phyloP scores from a whole-genome alignment of 257 asterid species.

The Solanum verrucosum region DNA sequence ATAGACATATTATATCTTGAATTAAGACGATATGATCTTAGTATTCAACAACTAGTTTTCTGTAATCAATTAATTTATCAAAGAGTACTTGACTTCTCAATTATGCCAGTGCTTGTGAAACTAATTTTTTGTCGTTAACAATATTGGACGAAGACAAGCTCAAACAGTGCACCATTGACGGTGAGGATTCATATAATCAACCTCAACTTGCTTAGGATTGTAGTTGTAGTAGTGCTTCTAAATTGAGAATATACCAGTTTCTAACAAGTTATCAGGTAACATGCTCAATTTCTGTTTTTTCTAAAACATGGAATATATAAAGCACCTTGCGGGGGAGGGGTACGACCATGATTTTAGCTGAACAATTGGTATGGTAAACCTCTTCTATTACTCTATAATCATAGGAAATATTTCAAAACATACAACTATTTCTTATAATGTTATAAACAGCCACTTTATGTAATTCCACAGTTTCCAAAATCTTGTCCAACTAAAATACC shows the following conservation, averaged over 20 bases:
- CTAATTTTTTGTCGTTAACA: neutral
- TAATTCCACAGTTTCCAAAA: neutral
- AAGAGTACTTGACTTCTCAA: neutral
- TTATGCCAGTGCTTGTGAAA: neutral
- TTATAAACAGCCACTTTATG: neutral
- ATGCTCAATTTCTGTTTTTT: neutral
- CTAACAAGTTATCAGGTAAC: neutral
- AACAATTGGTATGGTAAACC: neutral
- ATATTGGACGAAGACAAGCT: neutral
- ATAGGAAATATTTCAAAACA: neutral
- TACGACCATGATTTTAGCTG: neutral
- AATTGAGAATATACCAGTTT: neutral
- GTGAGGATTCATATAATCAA: neutral
- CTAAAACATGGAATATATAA: neutral
- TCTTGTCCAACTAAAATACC: neutral
- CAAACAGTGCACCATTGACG: neutral
- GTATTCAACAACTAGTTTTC: neutral
- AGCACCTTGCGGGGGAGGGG: neutral
- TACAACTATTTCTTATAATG: neutral
- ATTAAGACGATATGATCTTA: neutral
- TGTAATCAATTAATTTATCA: neutral
- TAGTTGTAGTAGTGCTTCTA: neutral
- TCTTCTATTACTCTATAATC: neutral
- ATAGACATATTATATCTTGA: neutral
- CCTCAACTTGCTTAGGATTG: neutral